These are phyloP conservation scores for Psilocybe azurescens DNA, from an alignment of 768 basidiomycete species.

Conservation along the genomic window DNA sequence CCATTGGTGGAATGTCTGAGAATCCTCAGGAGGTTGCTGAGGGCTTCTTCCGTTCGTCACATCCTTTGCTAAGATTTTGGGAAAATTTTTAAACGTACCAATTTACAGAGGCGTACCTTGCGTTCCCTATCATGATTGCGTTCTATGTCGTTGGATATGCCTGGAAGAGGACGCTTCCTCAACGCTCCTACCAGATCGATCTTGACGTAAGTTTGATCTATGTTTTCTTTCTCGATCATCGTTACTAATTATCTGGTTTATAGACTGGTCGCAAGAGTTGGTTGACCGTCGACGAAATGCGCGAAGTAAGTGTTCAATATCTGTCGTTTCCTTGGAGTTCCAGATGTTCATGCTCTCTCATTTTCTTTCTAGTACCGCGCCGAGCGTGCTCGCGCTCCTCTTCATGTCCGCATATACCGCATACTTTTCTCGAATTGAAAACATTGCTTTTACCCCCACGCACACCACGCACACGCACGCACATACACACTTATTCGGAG, in stretches of 20 bases:
- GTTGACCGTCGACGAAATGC: conserved; percentile 51
- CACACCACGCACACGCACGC: too few species aligned
- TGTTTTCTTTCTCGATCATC: not conserved
- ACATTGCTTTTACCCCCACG: not conserved
- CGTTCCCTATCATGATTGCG: conserved; percentile 42
- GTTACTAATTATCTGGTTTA: not conserved
- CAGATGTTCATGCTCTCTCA: not conserved
- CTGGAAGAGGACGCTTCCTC: conserved; percentile 47
- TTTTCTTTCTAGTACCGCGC: conserved; percentile 38
- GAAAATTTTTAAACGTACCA: not conserved
- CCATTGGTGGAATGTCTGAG: conserved; percentile 40
- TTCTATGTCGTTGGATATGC: conserved; percentile 42
- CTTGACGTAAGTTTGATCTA: conserved; percentile 36
- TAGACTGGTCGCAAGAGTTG: conserved; percentile 51
- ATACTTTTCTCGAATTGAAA: conserved; percentile 43
- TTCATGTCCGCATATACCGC: conserved; percentile 42
- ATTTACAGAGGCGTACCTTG: conserved; percentile 41
- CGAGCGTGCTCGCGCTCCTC: conserved; percentile 40
- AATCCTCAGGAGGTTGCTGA: conserved; percentile 34
- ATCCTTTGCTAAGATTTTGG: not conserved
- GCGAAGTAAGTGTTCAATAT: conserved; percentile 31
- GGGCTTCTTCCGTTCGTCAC: conserved; percentile 43
- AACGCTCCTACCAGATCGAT: conserved; percentile 43
- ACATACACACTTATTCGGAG: not conserved
- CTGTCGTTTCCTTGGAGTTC: not conserved